Base-by-base conservation (phyloP, 2,329 filamentous ascomycete genomes). In the Beauveria medogensis region DNA sequence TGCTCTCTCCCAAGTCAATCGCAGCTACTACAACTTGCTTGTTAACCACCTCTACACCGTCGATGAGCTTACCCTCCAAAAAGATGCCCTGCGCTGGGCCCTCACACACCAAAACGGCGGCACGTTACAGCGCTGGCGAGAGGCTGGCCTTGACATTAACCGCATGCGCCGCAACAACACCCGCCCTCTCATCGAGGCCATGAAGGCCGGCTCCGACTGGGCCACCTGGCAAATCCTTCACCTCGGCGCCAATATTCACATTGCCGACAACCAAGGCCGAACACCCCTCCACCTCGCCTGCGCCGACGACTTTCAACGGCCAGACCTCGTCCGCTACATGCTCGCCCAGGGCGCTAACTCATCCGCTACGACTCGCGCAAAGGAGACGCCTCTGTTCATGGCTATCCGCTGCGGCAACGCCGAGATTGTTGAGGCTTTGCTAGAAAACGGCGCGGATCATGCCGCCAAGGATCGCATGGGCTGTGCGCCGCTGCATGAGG, bases 41-140 rank as follows among this genome's bases (percentile, higher is more conserved):
- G 26, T 59, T 20, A 54, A 59, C 50, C 57, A 59, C 50, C 57
- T 59, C 48, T 59, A 59, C 50, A 59, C 50, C 26, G 57, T 59
- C 48, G 57, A 59, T 28, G 57, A 59, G 48, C 57, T 59, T 22
- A 59, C 57, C 20, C 50, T 59, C 2, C 57, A 59, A 34, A 59
- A 59, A 47, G 57, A 59, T 22, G 57, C 57, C 57, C 22, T 59
- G 18, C 57, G 57, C n/a, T 59, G 57, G 57, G 57, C 57, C 28
- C 50, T 59, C 26, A 53, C 57, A 22, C 48, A 53, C 22, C 57
- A 59, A 43, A 59, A 51, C 50, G 57, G 48, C 20, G 57, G 57
- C 50, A 59, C 57, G 20, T 30, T 59, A 5, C 57, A 37, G 16
- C 57, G 57, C 41, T 59, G 57, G 57, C 57, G 24, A 8, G 40